phyloP scores from a whole-genome alignment of 768 basidiomycete genomes.

The Suillus weaverae region DNA sequence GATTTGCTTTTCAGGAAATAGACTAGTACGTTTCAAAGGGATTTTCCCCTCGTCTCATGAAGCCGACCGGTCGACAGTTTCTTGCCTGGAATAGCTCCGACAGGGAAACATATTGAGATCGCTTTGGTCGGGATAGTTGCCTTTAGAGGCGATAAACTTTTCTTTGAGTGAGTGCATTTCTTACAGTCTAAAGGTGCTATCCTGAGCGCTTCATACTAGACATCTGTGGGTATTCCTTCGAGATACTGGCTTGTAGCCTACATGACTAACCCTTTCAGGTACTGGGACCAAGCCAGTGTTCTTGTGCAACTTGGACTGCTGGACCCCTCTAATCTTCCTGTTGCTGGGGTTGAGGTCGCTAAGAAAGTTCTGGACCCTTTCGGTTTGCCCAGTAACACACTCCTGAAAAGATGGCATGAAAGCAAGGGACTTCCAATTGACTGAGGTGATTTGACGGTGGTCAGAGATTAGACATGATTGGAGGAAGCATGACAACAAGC shows the following conservation, averaged over 20 bases:
- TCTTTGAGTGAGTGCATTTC: constrained; percentile 41
- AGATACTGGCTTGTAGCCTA: background rate
- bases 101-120: constrained; percentile 40
- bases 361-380: constrained; percentile 45
- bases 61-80: constrained; percentile 15
- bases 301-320: constrained; percentile 45
- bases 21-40: constrained; percentile 34
- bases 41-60: background rate
- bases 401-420: constrained; percentile 37
- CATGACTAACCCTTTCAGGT: constrained; percentile 25
- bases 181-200: background rate
- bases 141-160: constrained; percentile 49
- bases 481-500: background rate
- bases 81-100: constrained; percentile 37
- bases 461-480: background rate
- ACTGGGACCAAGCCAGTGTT: constrained; percentile 51
- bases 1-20: constrained; percentile 33
- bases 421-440: constrained; percentile 36
- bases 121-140: constrained; percentile 46
- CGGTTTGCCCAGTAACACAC: constrained; percentile 38
- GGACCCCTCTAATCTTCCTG: constrained; percentile 30
- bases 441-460: constrained; percentile 26
- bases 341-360: constrained; percentile 41
- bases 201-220: constrained; percentile 11
- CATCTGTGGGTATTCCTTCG: constrained; percentile 27